phyloP scores from a whole-genome alignment of 1,284 basidiomycete species.

The Meripilus lineatus region DNA sequence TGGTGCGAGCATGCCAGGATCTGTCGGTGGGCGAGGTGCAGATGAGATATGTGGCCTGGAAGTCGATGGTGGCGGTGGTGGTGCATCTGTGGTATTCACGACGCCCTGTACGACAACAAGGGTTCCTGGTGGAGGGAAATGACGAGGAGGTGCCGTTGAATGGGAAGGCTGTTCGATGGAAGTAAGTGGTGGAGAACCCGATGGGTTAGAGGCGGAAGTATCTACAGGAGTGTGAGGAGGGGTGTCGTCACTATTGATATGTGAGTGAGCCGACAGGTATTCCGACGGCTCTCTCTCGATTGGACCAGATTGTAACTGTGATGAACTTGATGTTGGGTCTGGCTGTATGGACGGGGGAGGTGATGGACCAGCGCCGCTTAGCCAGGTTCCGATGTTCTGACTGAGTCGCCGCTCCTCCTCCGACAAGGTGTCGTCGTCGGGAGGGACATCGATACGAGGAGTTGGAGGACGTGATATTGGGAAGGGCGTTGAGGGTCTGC shows the following conservation, averaged over 20 bases:
- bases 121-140: slow-evolving; percentile 68
- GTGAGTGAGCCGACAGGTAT: slow-evolving; percentile 11
- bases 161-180: slow-evolving; percentile 9
- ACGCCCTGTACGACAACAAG: slow-evolving; percentile 78
- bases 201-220: neutral
- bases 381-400: slow-evolving; percentile 10
- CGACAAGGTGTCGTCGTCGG: neutral
- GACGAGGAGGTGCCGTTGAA: slow-evolving; percentile 26
- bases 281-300: slow-evolving; percentile 17
- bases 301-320: neutral
- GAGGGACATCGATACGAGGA: slow-evolving; percentile 2
- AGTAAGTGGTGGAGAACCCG: slow-evolving; percentile 1
- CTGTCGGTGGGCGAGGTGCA: slow-evolving; percentile 10
- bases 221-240: neutral
- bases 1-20: slow-evolving; percentile 4
- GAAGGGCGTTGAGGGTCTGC: slow-evolving; percentile 7
- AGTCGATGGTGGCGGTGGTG: slow-evolving; percentile 12
- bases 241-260: neutral
- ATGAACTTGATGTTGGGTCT: neutral
- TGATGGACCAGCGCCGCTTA: slow-evolving; percentile 6
- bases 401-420: slow-evolving; percentile 5
- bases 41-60: slow-evolving; percentile 10
- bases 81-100: slow-evolving; percentile 69
- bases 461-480: slow-evolving; percentile 6
- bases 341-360: neutral